Conservation (phyloP, 345 rosid genomes). For the Brassica carinata region DNA sequence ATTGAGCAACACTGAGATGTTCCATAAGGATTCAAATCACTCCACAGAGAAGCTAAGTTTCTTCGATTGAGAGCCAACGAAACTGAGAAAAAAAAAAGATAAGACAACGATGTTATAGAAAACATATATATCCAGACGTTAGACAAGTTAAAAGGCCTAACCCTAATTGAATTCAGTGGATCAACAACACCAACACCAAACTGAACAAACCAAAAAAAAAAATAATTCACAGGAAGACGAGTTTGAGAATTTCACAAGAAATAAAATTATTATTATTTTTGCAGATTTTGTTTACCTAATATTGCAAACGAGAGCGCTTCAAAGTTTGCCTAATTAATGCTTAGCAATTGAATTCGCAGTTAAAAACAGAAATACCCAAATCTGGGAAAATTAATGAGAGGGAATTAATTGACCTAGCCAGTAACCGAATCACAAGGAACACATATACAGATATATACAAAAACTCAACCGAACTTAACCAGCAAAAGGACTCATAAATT, state of each 20-base stretch:
- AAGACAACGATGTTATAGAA: background rate
- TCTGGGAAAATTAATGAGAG: constrained; percentile 34
- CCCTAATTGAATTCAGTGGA: constrained; percentile 9
- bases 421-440: constrained; percentile 34
- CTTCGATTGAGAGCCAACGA: constrained; percentile 22
- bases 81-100: constrained; percentile 21
- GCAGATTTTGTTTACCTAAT: constrained; percentile 13
- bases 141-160: background rate
- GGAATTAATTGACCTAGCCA: constrained; percentile 36
- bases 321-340: constrained; percentile 2
- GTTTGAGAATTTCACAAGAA: background rate
- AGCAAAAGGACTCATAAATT: background rate
- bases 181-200: constrained; percentile 3
- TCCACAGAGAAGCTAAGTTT: constrained; percentile 19
- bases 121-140: background rate
- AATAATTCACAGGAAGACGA: background rate
- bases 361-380: constrained; percentile 37
- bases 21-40: constrained; percentile 29
- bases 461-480: constrained; percentile 39
- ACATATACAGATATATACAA: background rate
- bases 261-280: background rate
- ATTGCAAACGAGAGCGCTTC: background rate
- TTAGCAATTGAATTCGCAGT: constrained; percentile 37
- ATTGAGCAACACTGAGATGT: constrained; percentile 20
- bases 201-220: background rate